Conservation (phyloP, 2,329 filamentous ascomycete species). For the Coniosporium tulheliwenetii region DNA sequence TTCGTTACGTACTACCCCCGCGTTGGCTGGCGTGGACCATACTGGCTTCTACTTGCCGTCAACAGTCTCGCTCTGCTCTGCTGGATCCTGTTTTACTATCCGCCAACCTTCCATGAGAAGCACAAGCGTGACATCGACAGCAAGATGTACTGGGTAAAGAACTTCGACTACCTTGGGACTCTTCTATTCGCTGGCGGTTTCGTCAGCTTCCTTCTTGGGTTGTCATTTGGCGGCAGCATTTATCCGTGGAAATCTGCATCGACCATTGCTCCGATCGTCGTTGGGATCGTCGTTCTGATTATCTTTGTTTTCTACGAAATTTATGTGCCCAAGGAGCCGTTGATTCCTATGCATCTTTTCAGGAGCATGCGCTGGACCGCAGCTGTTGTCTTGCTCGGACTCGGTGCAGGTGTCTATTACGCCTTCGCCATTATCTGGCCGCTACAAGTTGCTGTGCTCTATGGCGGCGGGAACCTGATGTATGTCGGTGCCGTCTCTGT, state of each 20-base stretch:
- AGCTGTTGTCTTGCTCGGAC: constrained; percentile 11
- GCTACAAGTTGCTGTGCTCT: constrained; percentile 9
- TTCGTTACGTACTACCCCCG: constrained; percentile 7
- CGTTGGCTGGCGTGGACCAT: constrained; percentile 10
- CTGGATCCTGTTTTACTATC: constrained; percentile 18
- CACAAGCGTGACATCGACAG: constrained; percentile 11
- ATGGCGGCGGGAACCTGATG: constrained; percentile 8
- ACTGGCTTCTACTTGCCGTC: constrained; percentile 9
- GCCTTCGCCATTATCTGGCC: constrained; percentile 19
- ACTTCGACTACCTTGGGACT: constrained; percentile 13
- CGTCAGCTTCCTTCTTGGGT: constrained; percentile 10
- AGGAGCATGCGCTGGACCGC: constrained; percentile 15
- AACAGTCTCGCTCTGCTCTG: constrained; percentile 7
- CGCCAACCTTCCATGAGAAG: constrained; percentile 13
- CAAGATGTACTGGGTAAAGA: constrained; percentile 9
- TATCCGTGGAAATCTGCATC: constrained; percentile 14
- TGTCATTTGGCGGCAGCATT: constrained; percentile 14
- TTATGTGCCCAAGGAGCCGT: constrained; percentile 12
- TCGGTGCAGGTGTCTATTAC: constrained; percentile 20
- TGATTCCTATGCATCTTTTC: constrained; percentile 21
- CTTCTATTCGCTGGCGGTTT: constrained; percentile 10
- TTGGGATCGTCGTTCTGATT: constrained; percentile 10
- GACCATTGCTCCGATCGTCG: constrained; percentile 12
- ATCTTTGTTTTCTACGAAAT: constrained; percentile 3
- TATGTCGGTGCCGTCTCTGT: constrained; percentile 8